Evolutionary conservation across 139 green algal species (phyloP), one percentile per base, ranked within the genome.

Genomic region (Trebouxia sp.): DNA sequence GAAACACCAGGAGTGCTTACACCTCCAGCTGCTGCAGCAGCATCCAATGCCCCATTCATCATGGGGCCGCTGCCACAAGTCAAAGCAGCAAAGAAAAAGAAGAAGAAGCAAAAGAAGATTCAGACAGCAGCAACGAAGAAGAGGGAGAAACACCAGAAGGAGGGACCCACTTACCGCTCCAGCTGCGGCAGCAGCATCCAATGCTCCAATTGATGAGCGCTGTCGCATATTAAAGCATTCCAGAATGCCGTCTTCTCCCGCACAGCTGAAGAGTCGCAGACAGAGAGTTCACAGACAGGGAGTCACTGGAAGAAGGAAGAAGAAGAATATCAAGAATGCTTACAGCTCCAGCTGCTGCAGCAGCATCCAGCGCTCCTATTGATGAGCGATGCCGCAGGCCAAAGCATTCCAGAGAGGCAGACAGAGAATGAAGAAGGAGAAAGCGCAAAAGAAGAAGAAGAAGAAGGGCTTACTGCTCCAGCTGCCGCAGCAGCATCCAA

Each of bases 191-290:
- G 50, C 50, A 28, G 50, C 50, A 58, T 58, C 3, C 22, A 22
- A 22, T 22, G 4, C 50, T 28, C 56, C 56, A 22, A 35, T 35
- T 17, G 56, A 32, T 39, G 11, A 38, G 56, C 56, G 26, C 17
- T 69, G 50, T 37, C 24, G 14, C 26, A 30, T 32, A 5, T 39
- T 26, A 37, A 32, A 22, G 56, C 56, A 69, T 5, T 38, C 56
- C 17, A 69, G 3, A 69, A 37, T 14, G 1, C 96, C 96, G 45
- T 96, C 95, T 82, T 98, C 95, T 28, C 96, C 92, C 0, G 90
- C 94, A 51, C 77, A 87, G 6, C 85, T 95, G n/a, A n/a, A n/a
- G n/a, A n/a, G n/a, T n/a, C n/a, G n/a, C n/a, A n/a, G n/a, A n/a
- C n/a, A n/a, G n/a, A n/a, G n/a, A n/a, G n/a, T n/a, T n/a, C n/a